These are phyloP conservation scores for Oryza brachyantha DNA, from an alignment of 176 grass and related monocot species.

Conservation along the genomic window DNA sequence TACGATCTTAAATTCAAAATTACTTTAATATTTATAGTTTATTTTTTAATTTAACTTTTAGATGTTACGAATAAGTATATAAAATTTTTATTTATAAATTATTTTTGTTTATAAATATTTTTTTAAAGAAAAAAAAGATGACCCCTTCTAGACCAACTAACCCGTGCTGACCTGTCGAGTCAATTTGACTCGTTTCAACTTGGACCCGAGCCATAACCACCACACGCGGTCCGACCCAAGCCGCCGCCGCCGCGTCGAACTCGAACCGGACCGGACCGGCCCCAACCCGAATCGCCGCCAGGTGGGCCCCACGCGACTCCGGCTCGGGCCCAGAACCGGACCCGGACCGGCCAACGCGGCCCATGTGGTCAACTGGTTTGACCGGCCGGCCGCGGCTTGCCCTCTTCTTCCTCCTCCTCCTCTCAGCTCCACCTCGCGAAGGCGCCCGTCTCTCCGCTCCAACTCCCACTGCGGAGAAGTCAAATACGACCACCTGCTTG, in stretches of 20 bases:
- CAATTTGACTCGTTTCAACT: neutral
- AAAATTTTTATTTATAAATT: no score
- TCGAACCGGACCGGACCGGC: neutral
- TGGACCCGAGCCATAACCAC: neutral
- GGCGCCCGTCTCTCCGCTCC: neutral
- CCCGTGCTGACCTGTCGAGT: neutral
- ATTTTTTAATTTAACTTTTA: no score
- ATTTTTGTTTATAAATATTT: no score
- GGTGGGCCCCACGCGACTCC: no score
- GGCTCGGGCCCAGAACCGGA: no score
- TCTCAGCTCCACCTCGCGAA: neutral
- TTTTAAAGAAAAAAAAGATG: no score
- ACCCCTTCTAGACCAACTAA: neutral
- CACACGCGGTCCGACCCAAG: neutral
- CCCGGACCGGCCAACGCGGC: neutral
- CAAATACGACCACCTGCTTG: constrained; percentile 38
- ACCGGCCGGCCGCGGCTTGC: neutral
- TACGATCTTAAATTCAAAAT: no score
- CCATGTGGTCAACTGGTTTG: constrained; percentile 38
- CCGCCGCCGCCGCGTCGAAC: neutral
- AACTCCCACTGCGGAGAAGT: neutral
- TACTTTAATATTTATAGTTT: no score
- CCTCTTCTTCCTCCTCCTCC: neutral
- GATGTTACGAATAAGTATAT: no score
- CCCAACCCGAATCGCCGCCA: no score